phyloP scores from a whole-genome alignment of 345 rosid species.

The Stellera chamaejasme region DNA sequence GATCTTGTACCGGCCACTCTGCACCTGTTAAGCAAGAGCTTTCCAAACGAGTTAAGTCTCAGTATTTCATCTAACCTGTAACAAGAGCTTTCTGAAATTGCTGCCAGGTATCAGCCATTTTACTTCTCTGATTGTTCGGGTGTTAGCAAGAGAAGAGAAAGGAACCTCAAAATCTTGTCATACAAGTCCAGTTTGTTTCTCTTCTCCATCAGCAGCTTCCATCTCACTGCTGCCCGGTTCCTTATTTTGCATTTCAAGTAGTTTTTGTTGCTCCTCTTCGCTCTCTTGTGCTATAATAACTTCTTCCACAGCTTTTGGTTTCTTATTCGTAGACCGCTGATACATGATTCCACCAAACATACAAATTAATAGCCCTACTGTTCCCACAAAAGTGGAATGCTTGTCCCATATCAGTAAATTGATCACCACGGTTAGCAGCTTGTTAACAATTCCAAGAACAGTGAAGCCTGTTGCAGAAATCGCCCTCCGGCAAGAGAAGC shows the following conservation, averaged over 20 bases:
- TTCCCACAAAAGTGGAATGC: conserved; percentile 75
- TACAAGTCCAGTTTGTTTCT: conserved; percentile 13
- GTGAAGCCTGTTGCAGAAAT: conserved; percentile 98
- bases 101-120: too few relatives aligned
- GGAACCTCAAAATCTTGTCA: not conserved
- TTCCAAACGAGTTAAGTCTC: too few relatives aligned
- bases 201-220: conserved; percentile 19
- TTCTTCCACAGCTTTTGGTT: conserved; percentile 46
- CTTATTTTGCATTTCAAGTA: conserved; percentile 66
- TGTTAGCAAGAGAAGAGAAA: too few relatives aligned
- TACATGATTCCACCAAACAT: conserved; percentile 89
- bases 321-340: conserved; percentile 72
- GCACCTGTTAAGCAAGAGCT: too few relatives aligned
- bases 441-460: conserved; percentile 94
- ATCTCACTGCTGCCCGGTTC: conserved; percentile 19
- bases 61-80: too few relatives aligned
- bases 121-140: too few relatives aligned
- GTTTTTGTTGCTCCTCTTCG: conserved; percentile 64
- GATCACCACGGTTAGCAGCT: conserved; percentile 82
- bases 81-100: too few relatives aligned
- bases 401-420: conserved; percentile 90
- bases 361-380: conserved; percentile 81
- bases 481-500: conserved; percentile 88
- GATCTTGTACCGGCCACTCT: too few relatives aligned
- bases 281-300: conserved; percentile 20